These are phyloP conservation scores for Aspergillus ellipticus DNA, from an alignment of 495 filamentous ascomycete species.

Conservation along the genomic window DNA sequence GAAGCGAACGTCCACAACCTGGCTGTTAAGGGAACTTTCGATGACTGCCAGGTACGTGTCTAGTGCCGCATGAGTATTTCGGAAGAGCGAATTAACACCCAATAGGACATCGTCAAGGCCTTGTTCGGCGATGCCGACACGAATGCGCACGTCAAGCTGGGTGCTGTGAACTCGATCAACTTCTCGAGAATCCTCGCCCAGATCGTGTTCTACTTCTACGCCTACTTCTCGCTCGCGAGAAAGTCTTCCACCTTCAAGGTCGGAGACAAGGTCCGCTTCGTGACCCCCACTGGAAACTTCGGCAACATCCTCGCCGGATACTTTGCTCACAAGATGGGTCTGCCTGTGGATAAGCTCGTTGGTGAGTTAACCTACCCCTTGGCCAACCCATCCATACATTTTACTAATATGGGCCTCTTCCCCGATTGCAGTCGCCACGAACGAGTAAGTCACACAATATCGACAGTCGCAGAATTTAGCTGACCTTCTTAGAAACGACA, in stretches of 20 bases:
- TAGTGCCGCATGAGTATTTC: too few species aligned
- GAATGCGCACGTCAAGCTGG: conserved; percentile 71
- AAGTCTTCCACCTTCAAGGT: conserved; percentile 46
- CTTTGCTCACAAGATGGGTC: conserved; percentile 86
- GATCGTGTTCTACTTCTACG: conserved; percentile 87
- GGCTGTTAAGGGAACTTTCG: conserved; percentile 81
- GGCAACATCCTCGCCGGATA: conserved; percentile 94
- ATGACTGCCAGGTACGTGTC: conserved; percentile 98
- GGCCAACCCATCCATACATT: too few species aligned
- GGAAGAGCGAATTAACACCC: too few species aligned
- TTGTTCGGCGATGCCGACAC: conserved; percentile 78
- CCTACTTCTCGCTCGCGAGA: conserved; percentile 79
- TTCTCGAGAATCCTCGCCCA: conserved; percentile 89
- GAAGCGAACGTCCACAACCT: conserved; percentile 88
- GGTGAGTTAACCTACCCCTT: too few species aligned
- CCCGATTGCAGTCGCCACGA: conserved; percentile 88
- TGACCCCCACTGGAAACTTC: conserved; percentile 92
- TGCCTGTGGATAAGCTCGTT: conserved; percentile 77
- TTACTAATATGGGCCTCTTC: too few species aligned
- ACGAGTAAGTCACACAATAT: too few species aligned
- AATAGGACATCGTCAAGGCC: conserved; percentile 91
- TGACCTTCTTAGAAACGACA: too few species aligned
- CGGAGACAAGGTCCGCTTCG: conserved; percentile 65
- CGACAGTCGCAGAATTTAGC: too few species aligned
- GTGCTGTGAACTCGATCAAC: conserved; percentile 89